Conservation (phyloP, 345 rosid genomes). For the Excoecaria cochinchinensis region DNA sequence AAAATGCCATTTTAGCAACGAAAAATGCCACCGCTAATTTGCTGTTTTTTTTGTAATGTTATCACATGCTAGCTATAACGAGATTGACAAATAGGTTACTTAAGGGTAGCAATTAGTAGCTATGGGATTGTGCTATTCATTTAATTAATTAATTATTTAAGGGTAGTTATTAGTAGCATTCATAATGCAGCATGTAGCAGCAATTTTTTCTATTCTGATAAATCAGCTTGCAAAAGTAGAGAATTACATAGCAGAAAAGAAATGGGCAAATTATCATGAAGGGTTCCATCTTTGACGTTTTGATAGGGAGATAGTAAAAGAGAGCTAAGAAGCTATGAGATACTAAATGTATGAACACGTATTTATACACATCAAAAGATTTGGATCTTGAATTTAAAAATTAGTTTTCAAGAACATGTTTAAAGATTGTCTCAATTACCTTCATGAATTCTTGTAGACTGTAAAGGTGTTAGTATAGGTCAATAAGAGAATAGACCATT, state of each 20-base stretch:
- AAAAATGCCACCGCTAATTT: no score
- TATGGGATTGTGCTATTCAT: no score
- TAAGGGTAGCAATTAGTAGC: no score
- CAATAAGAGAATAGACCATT: no score
- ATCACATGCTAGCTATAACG: no score
- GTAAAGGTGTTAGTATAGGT: background rate
- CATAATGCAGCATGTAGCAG: constrained; percentile 70
- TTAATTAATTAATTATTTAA: no score
- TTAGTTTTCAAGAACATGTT: background rate
- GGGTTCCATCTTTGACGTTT: constrained; percentile 33
- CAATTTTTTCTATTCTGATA: constrained; percentile 32
- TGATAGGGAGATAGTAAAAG: background rate
- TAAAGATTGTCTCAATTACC: background rate
- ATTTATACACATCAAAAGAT: background rate
- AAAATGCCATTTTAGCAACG: no score
- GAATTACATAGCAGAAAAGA: constrained; percentile 28
- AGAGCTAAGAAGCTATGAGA: background rate
- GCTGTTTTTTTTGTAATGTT: no score
- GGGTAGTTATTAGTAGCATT: no score
- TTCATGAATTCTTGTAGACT: background rate
- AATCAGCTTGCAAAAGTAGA: constrained; percentile 31
- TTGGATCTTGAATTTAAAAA: no score
- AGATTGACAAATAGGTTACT: no score
- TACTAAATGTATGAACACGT: background rate
- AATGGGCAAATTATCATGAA: constrained; percentile 26